Conservation (phyloP, 257 asterid genomes). For the Plectranthus barbatus region DNA sequence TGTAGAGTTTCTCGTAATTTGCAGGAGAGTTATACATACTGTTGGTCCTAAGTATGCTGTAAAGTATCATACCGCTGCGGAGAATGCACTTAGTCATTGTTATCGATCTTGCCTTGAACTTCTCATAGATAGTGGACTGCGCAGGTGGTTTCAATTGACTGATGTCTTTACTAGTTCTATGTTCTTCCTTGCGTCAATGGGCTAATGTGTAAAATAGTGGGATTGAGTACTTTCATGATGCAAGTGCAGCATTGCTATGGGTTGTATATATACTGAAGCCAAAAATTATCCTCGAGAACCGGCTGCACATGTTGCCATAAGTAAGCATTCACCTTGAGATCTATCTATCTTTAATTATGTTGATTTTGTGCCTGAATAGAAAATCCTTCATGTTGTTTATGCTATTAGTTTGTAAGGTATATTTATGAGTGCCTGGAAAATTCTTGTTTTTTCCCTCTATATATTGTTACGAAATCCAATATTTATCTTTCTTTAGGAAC, state of each 20-base stretch:
- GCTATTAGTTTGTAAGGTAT: not conserved
- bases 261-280: conserved; percentile 90
- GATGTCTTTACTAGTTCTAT: conserved; percentile 7
- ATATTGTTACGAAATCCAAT: conserved; percentile 3
- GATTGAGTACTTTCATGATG: conserved; percentile 13
- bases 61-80: conserved; percentile 97
- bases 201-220: conserved; percentile 12
- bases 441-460: not conserved
- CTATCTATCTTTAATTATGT: not conserved
- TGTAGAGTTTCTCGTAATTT: conserved; percentile 17
- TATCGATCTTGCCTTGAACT: conserved; percentile 69
- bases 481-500: conserved; percentile 53
- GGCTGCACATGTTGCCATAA: conserved; percentile 97
- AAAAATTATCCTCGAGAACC: conserved; percentile 98
- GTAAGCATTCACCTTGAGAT: conserved; percentile 32
- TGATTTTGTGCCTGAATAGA: not conserved
- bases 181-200: conserved; percentile 8
- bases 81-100: conserved; percentile 96
- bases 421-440: not conserved
- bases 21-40: conserved; percentile 95
- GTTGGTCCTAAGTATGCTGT: conserved; percentile 98
- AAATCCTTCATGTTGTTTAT: not conserved
- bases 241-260: conserved; percentile 82
- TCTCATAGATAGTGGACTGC: conserved; percentile 54
- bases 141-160: conserved; percentile 41